Conservation (phyloP, 176 grass and related monocot species). For the Cymbopogon citratus region DNA sequence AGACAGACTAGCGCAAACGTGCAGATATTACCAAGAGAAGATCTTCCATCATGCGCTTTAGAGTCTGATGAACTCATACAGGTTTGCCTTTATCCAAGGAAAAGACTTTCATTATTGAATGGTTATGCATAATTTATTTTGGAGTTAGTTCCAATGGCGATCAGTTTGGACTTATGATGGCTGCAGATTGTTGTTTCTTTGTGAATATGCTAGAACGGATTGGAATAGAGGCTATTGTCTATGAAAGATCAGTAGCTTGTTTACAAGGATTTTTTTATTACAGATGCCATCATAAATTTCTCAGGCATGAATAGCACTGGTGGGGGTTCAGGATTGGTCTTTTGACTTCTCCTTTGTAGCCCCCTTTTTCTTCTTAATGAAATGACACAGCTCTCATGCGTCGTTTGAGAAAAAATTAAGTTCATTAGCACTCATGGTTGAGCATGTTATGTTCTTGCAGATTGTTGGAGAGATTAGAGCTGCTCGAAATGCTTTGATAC, state of each 20-base stretch:
- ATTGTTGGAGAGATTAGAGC: slow-evolving; percentile 98
- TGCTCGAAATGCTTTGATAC: slow-evolving; percentile 83
- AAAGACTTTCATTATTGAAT: slow-evolving; percentile 8
- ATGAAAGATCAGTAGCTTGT: not conserved
- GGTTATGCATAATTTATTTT: not conserved
- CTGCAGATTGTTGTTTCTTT: not conserved
- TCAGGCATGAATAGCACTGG: not conserved
- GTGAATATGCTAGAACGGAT: slow-evolving; percentile 1
- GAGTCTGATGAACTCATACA: slow-evolving; percentile 97
- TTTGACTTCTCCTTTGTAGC: too few relatives aligned
- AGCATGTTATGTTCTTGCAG: slow-evolving; percentile 34
- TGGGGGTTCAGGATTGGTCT: too few relatives aligned
- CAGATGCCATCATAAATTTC: slow-evolving; percentile 1
- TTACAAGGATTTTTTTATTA: not conserved
- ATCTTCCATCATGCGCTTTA: slow-evolving; percentile 69
- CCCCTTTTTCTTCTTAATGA: too few relatives aligned
- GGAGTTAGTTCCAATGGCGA: not conserved
- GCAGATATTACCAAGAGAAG: slow-evolving; percentile 91
- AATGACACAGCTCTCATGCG: too few relatives aligned
- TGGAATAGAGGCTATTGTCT: not conserved
- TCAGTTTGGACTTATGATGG: not conserved
- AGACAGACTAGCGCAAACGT: slow-evolving; percentile 76
- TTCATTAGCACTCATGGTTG: not conserved
- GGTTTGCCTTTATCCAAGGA: slow-evolving; percentile 44
- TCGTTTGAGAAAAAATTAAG: not conserved